Base-by-base conservation (phyloP, 1,284 basidiomycete genomes). In the Malassezia sympodialis region DNA sequence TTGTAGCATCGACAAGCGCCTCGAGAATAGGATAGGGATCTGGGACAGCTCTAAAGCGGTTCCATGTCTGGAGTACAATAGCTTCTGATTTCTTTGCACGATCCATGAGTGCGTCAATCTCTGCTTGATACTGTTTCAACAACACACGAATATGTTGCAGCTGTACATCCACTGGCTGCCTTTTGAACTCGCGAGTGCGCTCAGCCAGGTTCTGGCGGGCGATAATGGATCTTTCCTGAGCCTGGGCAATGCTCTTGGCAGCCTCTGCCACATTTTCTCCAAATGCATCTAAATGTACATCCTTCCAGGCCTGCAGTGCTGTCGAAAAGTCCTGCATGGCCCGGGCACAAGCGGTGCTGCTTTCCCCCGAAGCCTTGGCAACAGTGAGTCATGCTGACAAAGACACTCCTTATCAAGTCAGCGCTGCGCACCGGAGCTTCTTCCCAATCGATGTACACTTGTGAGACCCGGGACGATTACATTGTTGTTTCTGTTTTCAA, bases 21-120 rank as follows among this genome's bases (percentile, higher is more conserved):
- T 98, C 91, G 14, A 98, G 82, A 5, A 96, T 79, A 4, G 93
- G 93, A 72, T 90, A 94, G 15, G 93, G 94, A 76, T 98, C 93
- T 0, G 91, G 90, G 6, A 88, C 90, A 69, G 93, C 89, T 0
- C 88, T 87, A 3, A 98, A 76, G 0, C 64, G 59, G 8, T 60
- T 59, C 17, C 60, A 50, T 12, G 91, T 84, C 65, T 85, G 87
- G 28, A 96, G 79, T 76, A 99, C 94, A 0, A 90, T 87, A 67
- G 87, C 91, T 78, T 96, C 93, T 1, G 90, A 86, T 15, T 81
- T 77, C 73, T 94, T 96, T 28, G 85, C 87, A 7, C 93, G 84
- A 62, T 88, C 88, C 0, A 90, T 96, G 57, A 98, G 82, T 65
- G 79, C 85, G 77, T 99, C 93, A 59, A 99, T 96, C 77, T 96